Evolutionary conservation across 1,139 yeast species (phyloP).

Genomic region (Yamadazyma taylorii): DNA sequence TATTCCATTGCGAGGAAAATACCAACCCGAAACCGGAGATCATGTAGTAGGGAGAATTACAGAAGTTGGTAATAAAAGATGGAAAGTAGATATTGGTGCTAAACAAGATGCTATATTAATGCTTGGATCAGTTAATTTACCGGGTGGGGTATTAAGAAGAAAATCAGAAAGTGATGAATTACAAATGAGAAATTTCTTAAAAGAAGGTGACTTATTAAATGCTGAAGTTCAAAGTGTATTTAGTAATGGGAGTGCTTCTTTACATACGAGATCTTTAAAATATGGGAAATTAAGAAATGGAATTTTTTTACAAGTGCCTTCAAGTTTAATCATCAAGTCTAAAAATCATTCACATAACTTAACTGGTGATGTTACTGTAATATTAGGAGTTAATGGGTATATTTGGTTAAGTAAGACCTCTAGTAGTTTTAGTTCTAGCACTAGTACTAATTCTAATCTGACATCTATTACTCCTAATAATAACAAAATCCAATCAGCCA

Average conservation of each 20-base stretch:
- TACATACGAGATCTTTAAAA: conserved; percentile 92
- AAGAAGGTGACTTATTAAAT: conserved; percentile 95
- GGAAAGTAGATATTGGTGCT: conserved; percentile 97
- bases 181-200: conserved; percentile 90
- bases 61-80: conserved; percentile 89
- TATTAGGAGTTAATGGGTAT: conserved; percentile 92
- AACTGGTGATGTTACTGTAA: conserved; percentile 88
- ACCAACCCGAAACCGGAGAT: conserved; percentile 94
- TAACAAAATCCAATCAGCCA: conserved; percentile 39
- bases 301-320: conserved; percentile 74
- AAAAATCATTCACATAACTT: conserved; percentile 83
- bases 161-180: conserved; percentile 94
- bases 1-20: conserved; percentile 80
- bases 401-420: conserved; percentile 85
- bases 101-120: conserved; percentile 88
- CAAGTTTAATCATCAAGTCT: conserved; percentile 77
- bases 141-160: conserved; percentile 94
- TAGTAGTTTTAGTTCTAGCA: too few relatives aligned
- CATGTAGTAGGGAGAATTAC: conserved; percentile 92
- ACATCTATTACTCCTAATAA: conserved; percentile 21
- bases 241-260: conserved; percentile 87
- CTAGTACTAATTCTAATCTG: conserved; percentile 4
- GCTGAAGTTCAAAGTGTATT: conserved; percentile 94
- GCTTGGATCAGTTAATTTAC: conserved; percentile 94
- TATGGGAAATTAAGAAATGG: conserved; percentile 97